Evolutionary conservation across 2,329 filamentous ascomycete genomes (phyloP).

Genomic region (Colletotrichum orbiculare): DNA sequence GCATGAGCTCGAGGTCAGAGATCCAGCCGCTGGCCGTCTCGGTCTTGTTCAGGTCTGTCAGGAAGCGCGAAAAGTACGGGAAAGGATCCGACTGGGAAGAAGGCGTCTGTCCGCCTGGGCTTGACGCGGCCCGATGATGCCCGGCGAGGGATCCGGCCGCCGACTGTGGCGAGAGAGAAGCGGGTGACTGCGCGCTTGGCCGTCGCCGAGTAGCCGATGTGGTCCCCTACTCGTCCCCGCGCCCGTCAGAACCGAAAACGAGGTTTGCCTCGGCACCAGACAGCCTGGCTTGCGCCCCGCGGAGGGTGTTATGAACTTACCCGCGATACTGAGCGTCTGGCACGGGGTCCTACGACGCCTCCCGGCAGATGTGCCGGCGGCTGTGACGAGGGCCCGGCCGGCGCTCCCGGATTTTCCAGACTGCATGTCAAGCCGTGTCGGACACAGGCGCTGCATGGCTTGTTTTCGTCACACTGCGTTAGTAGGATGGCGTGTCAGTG

Average conservation of each 20-base stretch:
- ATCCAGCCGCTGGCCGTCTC: conserved; percentile 44
- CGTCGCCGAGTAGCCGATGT: conserved; percentile 11
- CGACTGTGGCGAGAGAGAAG: conserved; percentile 29
- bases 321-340: conserved; percentile 21
- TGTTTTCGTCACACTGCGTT: conserved; percentile 50
- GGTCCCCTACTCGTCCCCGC: conserved; percentile 18
- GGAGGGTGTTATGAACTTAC: conserved; percentile 6
- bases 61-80: conserved; percentile 41
- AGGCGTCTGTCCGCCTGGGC: conserved; percentile 14
- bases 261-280: conserved; percentile 6
- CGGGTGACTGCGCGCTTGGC: conserved; percentile 30
- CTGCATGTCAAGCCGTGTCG: conserved; percentile 50
- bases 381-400: conserved; percentile 12
- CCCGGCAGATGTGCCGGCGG: conserved; percentile 9
- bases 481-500: conserved; percentile 9
- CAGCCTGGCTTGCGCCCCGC: not conserved
- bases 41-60: conserved; percentile 39
- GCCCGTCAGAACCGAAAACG: conserved; percentile 26
- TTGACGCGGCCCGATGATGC: conserved; percentile 12
- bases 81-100: conserved; percentile 32
- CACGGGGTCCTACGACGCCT: conserved; percentile 3
- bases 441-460: conserved; percentile 51
- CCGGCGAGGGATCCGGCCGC: conserved; percentile 25
- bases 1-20: conserved; percentile 50
- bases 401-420: conserved; percentile 26